These are phyloP conservation scores for Beauveria scarabaeidicola DNA, from an alignment of 2,329 filamentous ascomycete species.

Conservation along the genomic window DNA sequence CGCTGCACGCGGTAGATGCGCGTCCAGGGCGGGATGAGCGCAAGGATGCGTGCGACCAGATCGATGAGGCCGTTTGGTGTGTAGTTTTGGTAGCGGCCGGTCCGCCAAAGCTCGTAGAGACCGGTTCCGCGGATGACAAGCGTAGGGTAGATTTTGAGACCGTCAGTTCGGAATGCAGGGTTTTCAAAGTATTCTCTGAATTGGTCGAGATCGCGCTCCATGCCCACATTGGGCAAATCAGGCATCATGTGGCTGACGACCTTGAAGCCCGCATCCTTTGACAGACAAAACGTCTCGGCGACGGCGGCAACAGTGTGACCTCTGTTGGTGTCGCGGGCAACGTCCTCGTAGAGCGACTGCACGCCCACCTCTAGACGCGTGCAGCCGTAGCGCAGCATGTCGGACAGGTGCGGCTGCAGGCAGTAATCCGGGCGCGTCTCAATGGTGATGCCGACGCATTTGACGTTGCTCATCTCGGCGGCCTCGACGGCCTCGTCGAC, in stretches of 20 bases:
- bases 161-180: constrained; percentile 90
- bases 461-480: constrained; percentile 92
- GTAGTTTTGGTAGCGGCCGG: constrained; percentile 95
- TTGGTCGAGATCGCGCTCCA: constrained; percentile 95
- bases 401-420: constrained; percentile 84
- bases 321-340: constrained; percentile 94
- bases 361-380: constrained; percentile 92
- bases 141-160: constrained; percentile 95
- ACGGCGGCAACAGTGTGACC: constrained; percentile 94
- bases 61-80: constrained; percentile 95
- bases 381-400: constrained; percentile 97
- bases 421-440: constrained; percentile 97
- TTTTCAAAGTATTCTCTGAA: constrained; percentile 98
- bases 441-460: constrained; percentile 97
- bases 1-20: constrained; percentile 96
- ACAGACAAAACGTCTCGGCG: constrained; percentile 91
- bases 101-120: constrained; percentile 94
- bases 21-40: constrained; percentile 93
- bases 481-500: constrained; percentile 94
- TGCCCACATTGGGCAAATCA: constrained; percentile 92
- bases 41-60: constrained; percentile 90
- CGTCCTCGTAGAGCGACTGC: constrained; percentile 94
- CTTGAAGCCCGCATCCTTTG: constrained; percentile 97
- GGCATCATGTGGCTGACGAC: constrained; percentile 99
- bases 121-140: constrained; percentile 95